Evolutionary conservation across 208 protist species (phyloP), one percentile per base, ranked within the genome.

Genomic region (Crithidia bombi): DNA sequence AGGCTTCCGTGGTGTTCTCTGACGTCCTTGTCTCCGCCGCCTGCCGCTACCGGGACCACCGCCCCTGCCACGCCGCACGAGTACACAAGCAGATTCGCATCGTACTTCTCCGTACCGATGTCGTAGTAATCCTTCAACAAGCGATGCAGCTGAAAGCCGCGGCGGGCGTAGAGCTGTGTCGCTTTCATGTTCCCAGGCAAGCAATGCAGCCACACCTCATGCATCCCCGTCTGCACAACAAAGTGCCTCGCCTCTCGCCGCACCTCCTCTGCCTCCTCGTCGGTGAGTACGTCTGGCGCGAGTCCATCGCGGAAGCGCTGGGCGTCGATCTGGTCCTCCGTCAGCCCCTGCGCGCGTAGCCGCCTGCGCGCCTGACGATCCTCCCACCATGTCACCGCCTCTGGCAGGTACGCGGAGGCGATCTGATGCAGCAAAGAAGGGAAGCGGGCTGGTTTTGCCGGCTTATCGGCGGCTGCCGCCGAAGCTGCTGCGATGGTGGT

Each of bases 161-260:
- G 69, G 19, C 69, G 75, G 25, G 61, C 23, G 64, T 96, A 96
- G 55, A 88, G 93, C 21, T 12, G 32, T 17, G 71, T 55, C 14
- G 91, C 73, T 30, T 50, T 62, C 51, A 23, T 21, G 28, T 93
- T 75, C 6, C 50, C 65, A 14, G 83, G 79, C 14, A 94, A 51
- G 61, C 88, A 94, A 66, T 96, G 86, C 33, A 94, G 69, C 84
- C 87, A 96, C 23, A 96, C 84, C 64, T 91, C 85, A 0, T 36
- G 47, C 25, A 91, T 56, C 33, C 90, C 90, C 1, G 51, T 58
- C 51, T 85, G 78, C 38, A 91, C 55, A 0, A 85, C 41, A 23
- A 79, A 78, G 56, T 72, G 26, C 25, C 61, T 38, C 4, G 33
- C 49, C 19, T 69, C 59, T 7, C 55, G 50, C 30, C 69, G 65